phyloP scores from a whole-genome alignment of 768 basidiomycete species.

The Boletus rex-veris region DNA sequence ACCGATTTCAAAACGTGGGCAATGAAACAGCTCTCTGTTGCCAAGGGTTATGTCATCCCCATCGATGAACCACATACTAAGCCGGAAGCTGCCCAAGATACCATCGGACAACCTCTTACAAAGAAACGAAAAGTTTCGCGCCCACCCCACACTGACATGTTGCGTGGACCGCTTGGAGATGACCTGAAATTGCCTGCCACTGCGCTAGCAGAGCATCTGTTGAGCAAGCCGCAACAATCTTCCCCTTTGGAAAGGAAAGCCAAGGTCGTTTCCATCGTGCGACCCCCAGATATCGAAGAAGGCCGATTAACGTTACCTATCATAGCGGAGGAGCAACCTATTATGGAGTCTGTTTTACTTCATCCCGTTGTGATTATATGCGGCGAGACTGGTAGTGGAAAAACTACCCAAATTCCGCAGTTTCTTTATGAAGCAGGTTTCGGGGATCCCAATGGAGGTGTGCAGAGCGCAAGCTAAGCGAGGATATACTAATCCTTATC shows the following conservation, averaged over 20 bases:
- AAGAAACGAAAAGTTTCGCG: conserved; percentile 50
- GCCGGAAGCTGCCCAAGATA: conserved; percentile 5
- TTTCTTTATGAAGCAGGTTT: conserved; percentile 98
- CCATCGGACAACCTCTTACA: conserved; percentile 9
- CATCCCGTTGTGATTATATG: conserved; percentile 72
- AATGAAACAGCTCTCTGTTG: conserved; percentile 61
- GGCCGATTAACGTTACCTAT: conserved; percentile 81
- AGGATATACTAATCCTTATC: conserved; percentile 3
- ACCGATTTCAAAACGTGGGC: conserved; percentile 90
- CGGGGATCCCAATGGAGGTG: conserved; percentile 79
- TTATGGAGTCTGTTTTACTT: conserved; percentile 87
- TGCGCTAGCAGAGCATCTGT: conserved; percentile 51
- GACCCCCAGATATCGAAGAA: conserved; percentile 71
- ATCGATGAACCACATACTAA: conserved; percentile 14
- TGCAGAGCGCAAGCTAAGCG: conserved; percentile 15
- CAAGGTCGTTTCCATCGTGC: conserved; percentile 53
- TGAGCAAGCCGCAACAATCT: conserved; percentile 2
- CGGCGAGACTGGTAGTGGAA: conserved; percentile 97
- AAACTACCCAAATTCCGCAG: conserved; percentile 97
- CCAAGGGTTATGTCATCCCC: conserved; percentile 36
- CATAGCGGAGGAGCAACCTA: conserved; percentile 87
- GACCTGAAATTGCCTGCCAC: conserved; percentile 64
- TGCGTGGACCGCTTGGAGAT: conserved; percentile 81
- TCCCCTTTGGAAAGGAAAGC: conserved; percentile 21
- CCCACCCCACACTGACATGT: conserved; percentile 34